A percentile compares a stretch with the other conserved stretches of the same genome.
Conservation (phyloP, 306 rosid genomes). For the Hippophae tibetana region DNA sequence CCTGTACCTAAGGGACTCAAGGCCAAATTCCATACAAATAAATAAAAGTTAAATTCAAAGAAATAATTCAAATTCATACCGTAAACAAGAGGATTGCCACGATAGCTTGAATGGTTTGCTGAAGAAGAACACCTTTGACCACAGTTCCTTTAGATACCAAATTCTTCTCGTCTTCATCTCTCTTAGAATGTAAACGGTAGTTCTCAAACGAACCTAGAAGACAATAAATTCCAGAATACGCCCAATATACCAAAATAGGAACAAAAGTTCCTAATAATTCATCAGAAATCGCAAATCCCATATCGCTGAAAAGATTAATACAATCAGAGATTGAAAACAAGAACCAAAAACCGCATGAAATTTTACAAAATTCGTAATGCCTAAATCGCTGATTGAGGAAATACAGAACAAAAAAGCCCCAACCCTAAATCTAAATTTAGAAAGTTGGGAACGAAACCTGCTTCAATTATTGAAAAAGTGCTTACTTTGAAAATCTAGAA, state of each 20-base stretch:
- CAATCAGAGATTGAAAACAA: too few species aligned
- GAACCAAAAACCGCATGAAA: too few species aligned
- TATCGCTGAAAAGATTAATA: too few species aligned
- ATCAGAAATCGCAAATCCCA: constrained; percentile 17
- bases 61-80: constrained; percentile 25
- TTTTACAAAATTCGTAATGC: too few species aligned
- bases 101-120: constrained; percentile 71
- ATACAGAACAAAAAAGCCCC: too few species aligned
- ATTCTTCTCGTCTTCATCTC: constrained; percentile 58
- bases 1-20: too few species aligned
- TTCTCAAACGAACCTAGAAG: constrained; percentile 53
- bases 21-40: neutral
- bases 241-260: constrained; percentile 81
- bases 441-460: too few species aligned
- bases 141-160: constrained; percentile 53
- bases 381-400: too few species aligned
- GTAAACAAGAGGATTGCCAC: constrained; percentile 28
- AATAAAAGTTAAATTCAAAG: constrained; percentile 31
- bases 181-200: constrained; percentile 58
- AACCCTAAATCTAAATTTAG: too few species aligned
- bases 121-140: constrained; percentile 74
- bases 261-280: constrained; percentile 82
- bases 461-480: too few species aligned
- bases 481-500: too few species aligned
- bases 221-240: constrained; percentile 71